phyloP scores from a whole-genome alignment of 1,284 basidiomycete genomes.

The Ganoderma meredithae region DNA sequence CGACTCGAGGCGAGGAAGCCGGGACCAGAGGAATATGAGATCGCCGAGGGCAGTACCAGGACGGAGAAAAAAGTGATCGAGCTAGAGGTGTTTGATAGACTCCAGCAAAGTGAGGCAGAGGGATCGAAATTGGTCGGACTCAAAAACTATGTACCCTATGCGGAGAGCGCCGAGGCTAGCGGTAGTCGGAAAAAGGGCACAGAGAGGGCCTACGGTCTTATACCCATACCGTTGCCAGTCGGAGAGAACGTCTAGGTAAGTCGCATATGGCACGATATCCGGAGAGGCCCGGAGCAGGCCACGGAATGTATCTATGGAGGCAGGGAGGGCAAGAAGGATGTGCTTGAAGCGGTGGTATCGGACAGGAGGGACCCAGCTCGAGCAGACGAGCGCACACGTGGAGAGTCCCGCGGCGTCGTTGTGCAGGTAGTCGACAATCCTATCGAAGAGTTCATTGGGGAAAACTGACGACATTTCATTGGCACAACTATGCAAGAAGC shows the following conservation, averaged over 20 bases:
- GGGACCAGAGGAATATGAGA: neutral
- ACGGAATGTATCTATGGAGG: neutral
- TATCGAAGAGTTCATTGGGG: neutral
- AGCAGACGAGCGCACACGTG: neutral
- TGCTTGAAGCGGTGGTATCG: neutral
- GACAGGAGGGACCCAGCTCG: neutral
- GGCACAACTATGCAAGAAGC: neutral
- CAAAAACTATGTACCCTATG: neutral
- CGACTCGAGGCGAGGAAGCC: neutral
- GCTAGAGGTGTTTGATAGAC: neutral
- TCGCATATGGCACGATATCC: neutral
- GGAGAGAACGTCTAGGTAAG: neutral
- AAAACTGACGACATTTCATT: neutral
- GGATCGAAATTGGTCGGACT: neutral
- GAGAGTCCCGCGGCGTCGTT: neutral
- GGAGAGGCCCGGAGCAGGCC: neutral
- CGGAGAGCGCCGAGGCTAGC: neutral
- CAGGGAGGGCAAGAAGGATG: neutral
- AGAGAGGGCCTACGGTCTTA: neutral
- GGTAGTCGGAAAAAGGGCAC: neutral
- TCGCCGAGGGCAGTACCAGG: neutral
- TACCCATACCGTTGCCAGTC: neutral
- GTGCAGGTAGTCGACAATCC: conserved; percentile 1
- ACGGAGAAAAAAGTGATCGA: neutral
- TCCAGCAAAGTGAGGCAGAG: neutral